Evolutionary conservation across 441 rosid genomes (phyloP).

Genomic region (Eutrema salsugineum): DNA sequence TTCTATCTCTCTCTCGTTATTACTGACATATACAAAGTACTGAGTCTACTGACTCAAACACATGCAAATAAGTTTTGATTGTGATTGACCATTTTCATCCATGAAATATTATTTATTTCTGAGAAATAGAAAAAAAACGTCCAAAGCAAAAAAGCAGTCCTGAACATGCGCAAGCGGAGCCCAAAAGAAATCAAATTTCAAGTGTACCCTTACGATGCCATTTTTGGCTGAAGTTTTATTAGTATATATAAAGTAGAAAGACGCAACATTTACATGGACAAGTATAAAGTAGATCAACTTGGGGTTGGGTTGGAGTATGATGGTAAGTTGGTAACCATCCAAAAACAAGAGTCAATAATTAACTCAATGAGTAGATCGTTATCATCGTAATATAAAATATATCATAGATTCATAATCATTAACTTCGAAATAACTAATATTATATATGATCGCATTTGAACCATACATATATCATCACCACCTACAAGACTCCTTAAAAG

Average conservation of each 20-base stretch:
- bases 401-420: neutral
- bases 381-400: neutral
- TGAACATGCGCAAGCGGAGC: neutral
- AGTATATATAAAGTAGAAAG: neutral
- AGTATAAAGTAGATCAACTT: neutral
- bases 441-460: constrained; percentile 27
- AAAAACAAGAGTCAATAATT: neutral
- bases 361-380: neutral
- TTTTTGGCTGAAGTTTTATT: neutral
- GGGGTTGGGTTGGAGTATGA: neutral
- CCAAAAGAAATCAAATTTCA: neutral
- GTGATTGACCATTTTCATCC: neutral
- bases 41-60: neutral
- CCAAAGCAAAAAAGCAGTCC: neutral
- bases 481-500: constrained; percentile 23
- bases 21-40: constrained; percentile 5
- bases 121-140: too few species aligned
- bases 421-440: neutral
- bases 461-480: constrained; percentile 24
- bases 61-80: neutral
- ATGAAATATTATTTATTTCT: neutral
- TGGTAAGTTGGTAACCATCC: neutral
- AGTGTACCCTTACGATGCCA: neutral
- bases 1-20: neutral
- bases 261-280: neutral